phyloP scores from a whole-genome alignment of 75 land plant genomes.

The Picea sitchensis region DNA sequence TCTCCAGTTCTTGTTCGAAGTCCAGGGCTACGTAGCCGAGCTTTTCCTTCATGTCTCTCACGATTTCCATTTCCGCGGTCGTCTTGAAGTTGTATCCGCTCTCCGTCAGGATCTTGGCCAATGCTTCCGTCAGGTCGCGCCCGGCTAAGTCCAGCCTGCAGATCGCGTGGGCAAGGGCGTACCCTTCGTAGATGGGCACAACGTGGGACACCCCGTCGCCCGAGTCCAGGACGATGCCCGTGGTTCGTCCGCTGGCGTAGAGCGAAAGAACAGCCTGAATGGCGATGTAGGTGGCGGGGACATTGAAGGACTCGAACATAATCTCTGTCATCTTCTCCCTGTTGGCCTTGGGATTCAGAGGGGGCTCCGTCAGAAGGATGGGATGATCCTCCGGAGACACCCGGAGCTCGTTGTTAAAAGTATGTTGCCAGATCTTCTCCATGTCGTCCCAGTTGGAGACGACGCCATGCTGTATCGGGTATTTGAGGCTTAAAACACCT shows the following conservation, averaged over 20 bases:
- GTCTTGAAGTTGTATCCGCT: conserved; percentile 39
- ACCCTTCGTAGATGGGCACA: conserved; percentile 36
- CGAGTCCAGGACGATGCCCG: conserved; percentile 31
- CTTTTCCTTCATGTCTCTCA: conserved; percentile 37
- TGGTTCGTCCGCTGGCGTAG: conserved; percentile 45
- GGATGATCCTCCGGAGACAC: conserved; percentile 26
- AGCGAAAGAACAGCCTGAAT: conserved; percentile 48
- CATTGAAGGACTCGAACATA: conserved; percentile 45
- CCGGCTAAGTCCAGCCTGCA: conserved; percentile 31
- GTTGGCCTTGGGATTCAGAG: conserved; percentile 41
- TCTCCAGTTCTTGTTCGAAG: conserved; percentile 32
- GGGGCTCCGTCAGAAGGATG: conserved; percentile 34
- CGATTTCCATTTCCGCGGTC: conserved; percentile 30
- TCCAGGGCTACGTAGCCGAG: conserved; percentile 21
- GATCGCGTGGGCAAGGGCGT: conserved; percentile 32
- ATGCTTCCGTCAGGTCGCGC: conserved; percentile 29
- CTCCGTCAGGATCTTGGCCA: conserved; percentile 27
- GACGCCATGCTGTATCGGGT: conserved; percentile 39
- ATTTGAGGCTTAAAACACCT: conserved; percentile 35
- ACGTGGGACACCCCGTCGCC: conserved; percentile 41
- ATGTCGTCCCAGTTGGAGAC: conserved; percentile 47
- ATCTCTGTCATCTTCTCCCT: conserved; percentile 51
- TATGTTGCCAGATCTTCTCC: conserved; percentile 47
- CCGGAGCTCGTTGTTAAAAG: conserved; percentile 38
- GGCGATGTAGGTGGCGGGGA: conserved; percentile 42